Evolutionary conservation across 176 grass and related monocot genomes (phyloP), one percentile per base, ranked within the genome.

Genomic region (Hordeum marinum): DNA sequence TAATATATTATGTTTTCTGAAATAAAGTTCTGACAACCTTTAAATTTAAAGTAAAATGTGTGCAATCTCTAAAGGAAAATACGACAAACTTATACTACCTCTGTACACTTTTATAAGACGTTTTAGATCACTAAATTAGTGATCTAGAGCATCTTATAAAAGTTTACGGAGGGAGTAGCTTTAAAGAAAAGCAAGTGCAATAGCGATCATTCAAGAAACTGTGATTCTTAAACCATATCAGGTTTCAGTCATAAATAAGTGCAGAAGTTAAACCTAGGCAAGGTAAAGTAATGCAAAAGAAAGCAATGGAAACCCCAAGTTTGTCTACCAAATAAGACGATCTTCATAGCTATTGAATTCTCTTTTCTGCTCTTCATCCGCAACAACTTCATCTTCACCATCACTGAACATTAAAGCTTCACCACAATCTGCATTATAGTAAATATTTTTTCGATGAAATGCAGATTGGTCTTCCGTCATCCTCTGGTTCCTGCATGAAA

Each of bases 381-480:
- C 95, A 81, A 93, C 81, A 45, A 78, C 81, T 81, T 98, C 95
- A 83, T 94, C 95, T 82, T 98, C 96, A 83, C 89, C 92, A 29
- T 98, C 96, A 23, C 96, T 99, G 61, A 84, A 94, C 75, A 96
- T 92, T 88, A 99, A 89, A 70, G 91, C 96, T 91, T 94, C 91
- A 29, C 93, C 96, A 82, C 89, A 92, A 82, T 80, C 88, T 85
- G 87, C 34, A 87, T 96, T 93, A 86, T 95, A 92, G 76, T 94
- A 96, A 90, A 98, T 98, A 76, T 92, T 94, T 79, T 84, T 85
- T 26, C 93, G 88, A 85, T 91, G 91, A 85, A 98, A 85, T 87
- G 95, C 96, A 66, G 93, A 99, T 87, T 99, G 96, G 46, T 99
- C 96, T 58, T 96, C 93, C 24, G 88, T 81, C 96, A 94, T 98